Evolutionary conservation across 441 rosid species (phyloP).

Genomic region (Erodium chrysanthum): DNA sequence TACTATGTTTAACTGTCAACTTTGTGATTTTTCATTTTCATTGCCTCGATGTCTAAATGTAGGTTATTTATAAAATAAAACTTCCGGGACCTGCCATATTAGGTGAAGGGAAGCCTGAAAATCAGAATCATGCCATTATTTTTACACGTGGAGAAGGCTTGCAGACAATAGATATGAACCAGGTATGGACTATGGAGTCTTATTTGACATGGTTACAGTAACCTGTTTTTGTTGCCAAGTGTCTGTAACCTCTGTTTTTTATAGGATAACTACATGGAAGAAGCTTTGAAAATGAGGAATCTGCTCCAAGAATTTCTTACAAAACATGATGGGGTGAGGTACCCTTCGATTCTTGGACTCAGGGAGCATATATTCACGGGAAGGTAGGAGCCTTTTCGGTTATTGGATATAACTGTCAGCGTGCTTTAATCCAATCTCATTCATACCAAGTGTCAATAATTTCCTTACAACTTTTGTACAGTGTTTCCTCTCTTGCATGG

Average conservation of each 20-base stretch:
- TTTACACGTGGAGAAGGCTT: slow-evolving; percentile 98
- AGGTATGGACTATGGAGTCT: slow-evolving; percentile 40
- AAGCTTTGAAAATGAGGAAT: slow-evolving; percentile 97
- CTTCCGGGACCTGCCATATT: slow-evolving; percentile 96
- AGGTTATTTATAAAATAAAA: slow-evolving; percentile 87
- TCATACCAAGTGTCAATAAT: slow-evolving; percentile 8
- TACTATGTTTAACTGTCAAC: not conserved
- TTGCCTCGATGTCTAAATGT: slow-evolving; percentile 13
- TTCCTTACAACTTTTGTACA: slow-evolving; percentile 29
- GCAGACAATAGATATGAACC: slow-evolving; percentile 99
- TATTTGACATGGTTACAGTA: no score
- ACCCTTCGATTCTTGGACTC: slow-evolving; percentile 90
- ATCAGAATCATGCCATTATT: slow-evolving; percentile 95
- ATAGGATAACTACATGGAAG: slow-evolving; percentile 99
- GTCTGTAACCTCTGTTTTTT: slow-evolving; percentile 6
- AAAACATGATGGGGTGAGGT: slow-evolving; percentile 86
- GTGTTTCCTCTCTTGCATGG: slow-evolving; percentile 99
- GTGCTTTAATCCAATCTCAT: not conserved
- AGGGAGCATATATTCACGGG: slow-evolving; percentile 99
- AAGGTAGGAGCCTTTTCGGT: slow-evolving; percentile 40
- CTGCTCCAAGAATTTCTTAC: slow-evolving; percentile 87
- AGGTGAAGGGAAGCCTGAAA: slow-evolving; percentile 99
- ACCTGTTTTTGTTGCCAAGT: not conserved
- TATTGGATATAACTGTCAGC: slow-evolving; percentile 1
- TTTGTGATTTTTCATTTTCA: slow-evolving; percentile 2